Evolutionary conservation across 140 eudicot species (phyloP).

Genomic region (Anethum foeniculum): DNA sequence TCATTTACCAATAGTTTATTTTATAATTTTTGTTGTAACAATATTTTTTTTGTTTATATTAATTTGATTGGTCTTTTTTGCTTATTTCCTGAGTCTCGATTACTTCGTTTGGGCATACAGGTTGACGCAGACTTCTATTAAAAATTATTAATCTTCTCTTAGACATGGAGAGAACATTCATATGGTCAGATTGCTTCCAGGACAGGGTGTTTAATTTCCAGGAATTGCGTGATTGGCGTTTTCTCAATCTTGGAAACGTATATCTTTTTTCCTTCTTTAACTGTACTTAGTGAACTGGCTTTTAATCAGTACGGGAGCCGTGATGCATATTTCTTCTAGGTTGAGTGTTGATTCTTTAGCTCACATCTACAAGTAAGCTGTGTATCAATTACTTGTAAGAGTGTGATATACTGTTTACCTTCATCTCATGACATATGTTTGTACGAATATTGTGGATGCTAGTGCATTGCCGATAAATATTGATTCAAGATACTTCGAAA

Average conservation of each 20-base stretch:
- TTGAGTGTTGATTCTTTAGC: conserved; percentile 61
- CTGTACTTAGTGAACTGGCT: conserved; percentile 9
- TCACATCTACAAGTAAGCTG: conserved; percentile 53
- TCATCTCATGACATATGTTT: conserved; percentile 9
- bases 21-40: background rate
- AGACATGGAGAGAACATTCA: conserved; percentile 57
- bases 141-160: conserved; percentile 33
- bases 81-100: background rate
- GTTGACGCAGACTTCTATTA: conserved; percentile 29
- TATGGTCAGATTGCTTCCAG: conserved; percentile 30
- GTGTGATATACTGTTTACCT: conserved; percentile 7
- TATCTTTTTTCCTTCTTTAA: conserved; percentile 77
- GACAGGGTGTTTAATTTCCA: conserved; percentile 49
- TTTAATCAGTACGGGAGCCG: conserved; percentile 46
- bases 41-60: background rate
- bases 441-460: too few relatives aligned
- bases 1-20: background rate
- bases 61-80: background rate
- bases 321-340: conserved; percentile 55
- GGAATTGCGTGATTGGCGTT: conserved; percentile 89
- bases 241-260: conserved; percentile 52
- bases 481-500: conserved; percentile 14
- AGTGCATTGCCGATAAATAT: too few relatives aligned
- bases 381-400: background rate
- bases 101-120: conserved; percentile 17